Evolutionary conservation across 148 eudicot species (phyloP).

Genomic region (Spergularia bocconei): DNA sequence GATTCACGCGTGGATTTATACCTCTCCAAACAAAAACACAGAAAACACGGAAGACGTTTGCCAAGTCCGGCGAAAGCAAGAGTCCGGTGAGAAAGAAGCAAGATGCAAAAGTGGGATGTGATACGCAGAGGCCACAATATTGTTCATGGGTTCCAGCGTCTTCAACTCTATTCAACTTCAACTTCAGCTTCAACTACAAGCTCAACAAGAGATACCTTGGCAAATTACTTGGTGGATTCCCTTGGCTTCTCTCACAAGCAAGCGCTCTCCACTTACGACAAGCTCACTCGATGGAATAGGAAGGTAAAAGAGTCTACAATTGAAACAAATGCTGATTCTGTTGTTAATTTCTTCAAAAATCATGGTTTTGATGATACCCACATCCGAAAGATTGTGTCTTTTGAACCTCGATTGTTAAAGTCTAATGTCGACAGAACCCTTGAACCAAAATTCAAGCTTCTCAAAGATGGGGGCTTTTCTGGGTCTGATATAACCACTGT

Average conservation of each 20-base stretch:
- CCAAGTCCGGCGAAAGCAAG: too few relatives aligned
- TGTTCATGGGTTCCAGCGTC: too few relatives aligned
- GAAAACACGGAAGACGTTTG: too few relatives aligned
- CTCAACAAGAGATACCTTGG: not conserved
- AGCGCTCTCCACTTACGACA: conserved; percentile 25
- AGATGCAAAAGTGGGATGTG: too few relatives aligned
- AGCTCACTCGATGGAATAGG: not conserved
- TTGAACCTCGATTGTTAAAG: conserved; percentile 18
- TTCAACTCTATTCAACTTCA: too few relatives aligned
- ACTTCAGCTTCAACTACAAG: too few relatives aligned
- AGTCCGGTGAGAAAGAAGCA: too few relatives aligned
- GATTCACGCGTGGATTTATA: too few relatives aligned
- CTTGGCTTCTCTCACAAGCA: conserved; percentile 28
- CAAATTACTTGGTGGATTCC: conserved; percentile 22
- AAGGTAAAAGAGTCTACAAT: conserved; percentile 22
- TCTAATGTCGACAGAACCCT: conserved; percentile 32
- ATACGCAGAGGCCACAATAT: too few relatives aligned
- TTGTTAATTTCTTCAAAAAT: not conserved
- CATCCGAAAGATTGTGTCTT: conserved; percentile 21
- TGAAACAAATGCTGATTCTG: conserved; percentile 12
- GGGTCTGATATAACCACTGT: not conserved
- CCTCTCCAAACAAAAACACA: too few relatives aligned
- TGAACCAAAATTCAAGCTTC: conserved; percentile 32
- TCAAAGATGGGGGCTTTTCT: conserved; percentile 27
- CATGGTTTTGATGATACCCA: conserved; percentile 22